These are phyloP conservation scores for Orbilia javanica DNA, from an alignment of 2,329 filamentous ascomycete species.

Conservation along the genomic window DNA sequence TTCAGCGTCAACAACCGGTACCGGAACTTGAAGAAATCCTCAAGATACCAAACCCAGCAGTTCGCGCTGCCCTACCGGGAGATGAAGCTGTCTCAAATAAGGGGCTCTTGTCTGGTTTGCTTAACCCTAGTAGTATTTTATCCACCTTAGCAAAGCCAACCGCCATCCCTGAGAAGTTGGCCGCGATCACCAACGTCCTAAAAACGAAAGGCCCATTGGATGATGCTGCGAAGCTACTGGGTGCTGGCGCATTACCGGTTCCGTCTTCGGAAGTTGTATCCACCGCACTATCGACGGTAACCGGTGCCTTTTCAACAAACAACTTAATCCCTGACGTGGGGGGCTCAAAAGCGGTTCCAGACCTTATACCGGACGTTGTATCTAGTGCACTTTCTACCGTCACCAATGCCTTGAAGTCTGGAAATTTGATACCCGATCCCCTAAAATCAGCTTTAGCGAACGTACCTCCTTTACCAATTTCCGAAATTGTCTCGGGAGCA, in stretches of 20 bases:
- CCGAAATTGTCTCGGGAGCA: not conserved
- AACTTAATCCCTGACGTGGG: constrained; percentile 22
- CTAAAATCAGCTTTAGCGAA: not conserved
- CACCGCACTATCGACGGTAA: constrained; percentile 35
- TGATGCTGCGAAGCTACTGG: constrained; percentile 39
- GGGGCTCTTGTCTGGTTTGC: constrained; percentile 23
- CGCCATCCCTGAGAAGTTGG: constrained; percentile 40
- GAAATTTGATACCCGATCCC: constrained; percentile 26
- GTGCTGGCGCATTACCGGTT: constrained; percentile 34
- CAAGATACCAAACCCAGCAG: constrained; percentile 2
- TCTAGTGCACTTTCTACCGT: constrained; percentile 46
- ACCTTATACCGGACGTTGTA: constrained; percentile 11
- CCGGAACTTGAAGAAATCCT: constrained; percentile 24
- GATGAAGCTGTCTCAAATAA: constrained; percentile 10
- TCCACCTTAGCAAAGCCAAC: constrained; percentile 18
- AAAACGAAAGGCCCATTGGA: constrained; percentile 38
- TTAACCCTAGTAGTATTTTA: constrained; percentile 8
- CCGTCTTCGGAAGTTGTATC: constrained; percentile 33
- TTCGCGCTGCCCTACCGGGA: too few species aligned
- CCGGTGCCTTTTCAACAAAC: constrained; percentile 27
- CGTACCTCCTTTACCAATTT: constrained; percentile 18
- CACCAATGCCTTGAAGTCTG: constrained; percentile 42
- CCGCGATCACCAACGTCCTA: constrained; percentile 36
- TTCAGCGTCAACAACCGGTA: constrained; percentile 27
- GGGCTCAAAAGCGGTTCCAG: not conserved